Base-by-base conservation (phyloP, 805 yeast genomes). In the Kurtzmaniella fragi region DNA sequence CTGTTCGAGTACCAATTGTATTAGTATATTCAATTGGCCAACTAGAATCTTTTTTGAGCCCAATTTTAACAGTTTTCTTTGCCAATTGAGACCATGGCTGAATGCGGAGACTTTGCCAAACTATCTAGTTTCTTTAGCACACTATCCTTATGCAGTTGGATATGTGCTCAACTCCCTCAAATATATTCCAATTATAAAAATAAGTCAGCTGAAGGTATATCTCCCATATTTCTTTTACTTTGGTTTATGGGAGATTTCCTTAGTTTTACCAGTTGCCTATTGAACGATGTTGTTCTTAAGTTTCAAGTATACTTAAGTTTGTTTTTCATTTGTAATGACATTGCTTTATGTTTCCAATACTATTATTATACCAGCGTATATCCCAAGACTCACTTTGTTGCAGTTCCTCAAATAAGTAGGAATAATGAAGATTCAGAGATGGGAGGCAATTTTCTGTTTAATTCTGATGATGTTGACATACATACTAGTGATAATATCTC, bases 121-220 rank as follows among this genome's bases (percentile, higher is more conserved):
- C 31, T 57, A 14, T 58, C 63, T 5, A 58, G 56, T 43, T 45
- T 56, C 29, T 60, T 67, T 40, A 67, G 73, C 37, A 51, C 56
- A 26, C 37, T 65, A 13, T 78, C 84, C 3, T 60, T 78, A 29
- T 57, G 62, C 5, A 70, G 80, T 42, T 83, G 91, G 90, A 63
- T 82, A 28, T 78, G 82, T 55, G 90, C 90, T 2, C 90, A 82
- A 56, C 52, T 79, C 13, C 90, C 90, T 1, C 91, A 83, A 52
- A 80, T 82, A 10, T 58, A 71, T 41, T 67, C 73, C 48, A 83
- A 82, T 53, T 79, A 78, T 54, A 57, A 61, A 11, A 67, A 67
- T 48, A 73, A 78, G 44, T 74, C 84, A 2, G 84, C 84, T 4
- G 85, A 77, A 14, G 90, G 90, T 2, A 66, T 83, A 16, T 78